phyloP scores from a whole-genome alignment of 345 rosid genomes.

The Gossypium australe region DNA sequence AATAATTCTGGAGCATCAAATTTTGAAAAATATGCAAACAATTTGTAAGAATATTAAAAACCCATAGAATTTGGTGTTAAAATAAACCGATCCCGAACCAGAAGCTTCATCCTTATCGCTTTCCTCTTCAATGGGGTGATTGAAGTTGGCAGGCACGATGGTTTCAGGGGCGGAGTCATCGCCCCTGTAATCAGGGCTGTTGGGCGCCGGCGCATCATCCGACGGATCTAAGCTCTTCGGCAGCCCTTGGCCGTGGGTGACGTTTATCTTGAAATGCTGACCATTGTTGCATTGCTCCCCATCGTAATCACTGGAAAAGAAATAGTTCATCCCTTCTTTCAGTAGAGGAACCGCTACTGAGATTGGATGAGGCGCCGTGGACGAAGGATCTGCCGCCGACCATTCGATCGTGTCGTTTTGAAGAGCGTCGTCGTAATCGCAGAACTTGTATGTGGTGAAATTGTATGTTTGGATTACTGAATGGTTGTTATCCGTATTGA shows the following conservation, averaged over 20 bases:
- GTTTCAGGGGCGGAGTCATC: constrained; percentile 77
- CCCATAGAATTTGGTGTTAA: constrained; percentile 19
- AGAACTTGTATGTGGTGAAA: constrained; percentile 54
- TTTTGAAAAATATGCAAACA: constrained; percentile 17
- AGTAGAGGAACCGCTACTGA: constrained; percentile 65
- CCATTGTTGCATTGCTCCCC: constrained; percentile 83
- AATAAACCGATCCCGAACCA: constrained; percentile 30
- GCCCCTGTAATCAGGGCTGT: constrained; percentile 36
- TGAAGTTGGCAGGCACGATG: constrained; percentile 56
- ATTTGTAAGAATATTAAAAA: constrained; percentile 27
- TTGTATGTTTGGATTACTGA: constrained; percentile 86
- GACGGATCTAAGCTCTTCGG: constrained; percentile 51
- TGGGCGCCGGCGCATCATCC: constrained; percentile 57
- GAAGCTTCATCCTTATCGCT: constrained; percentile 32
- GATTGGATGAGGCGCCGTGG: constrained; percentile 46
- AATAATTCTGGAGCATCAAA: background rate
- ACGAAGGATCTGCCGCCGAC: constrained; percentile 71
- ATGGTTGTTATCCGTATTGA: constrained; percentile 87
- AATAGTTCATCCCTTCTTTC: constrained; percentile 64
- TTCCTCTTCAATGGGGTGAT: constrained; percentile 45
- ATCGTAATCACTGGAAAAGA: constrained; percentile 81
- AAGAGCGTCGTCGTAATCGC: constrained; percentile 54
- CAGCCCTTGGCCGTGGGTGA: constrained; percentile 74
- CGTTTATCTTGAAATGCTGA: constrained; percentile 62
- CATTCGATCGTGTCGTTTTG: constrained; percentile 55